Evolutionary conservation across 495 filamentous ascomycete species (phyloP).

Genomic region (Staphylotrichum longicolle): DNA sequence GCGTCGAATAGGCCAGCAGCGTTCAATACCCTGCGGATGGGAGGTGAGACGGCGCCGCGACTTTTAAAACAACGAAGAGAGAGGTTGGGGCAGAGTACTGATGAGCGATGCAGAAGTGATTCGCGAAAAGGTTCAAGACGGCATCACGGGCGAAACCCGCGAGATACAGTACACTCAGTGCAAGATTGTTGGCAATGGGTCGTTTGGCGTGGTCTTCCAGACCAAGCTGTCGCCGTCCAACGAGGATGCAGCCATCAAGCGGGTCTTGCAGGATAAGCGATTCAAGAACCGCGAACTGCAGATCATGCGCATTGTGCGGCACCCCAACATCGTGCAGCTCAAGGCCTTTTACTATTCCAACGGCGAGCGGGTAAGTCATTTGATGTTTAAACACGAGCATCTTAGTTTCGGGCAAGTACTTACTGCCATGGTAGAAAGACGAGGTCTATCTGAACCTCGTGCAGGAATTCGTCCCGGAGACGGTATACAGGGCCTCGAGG

Average conservation of each 20-base stretch:
- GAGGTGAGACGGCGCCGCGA: constrained; percentile 42
- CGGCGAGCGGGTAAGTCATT: constrained; percentile 78
- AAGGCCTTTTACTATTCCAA: constrained; percentile 99
- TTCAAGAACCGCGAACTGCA: constrained; percentile 99
- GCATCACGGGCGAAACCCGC: constrained; percentile 88
- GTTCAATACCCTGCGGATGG: constrained; percentile 54
- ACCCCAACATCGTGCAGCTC: constrained; percentile 97
- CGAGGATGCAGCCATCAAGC: constrained; percentile 98
- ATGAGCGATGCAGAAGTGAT: constrained; percentile 71
- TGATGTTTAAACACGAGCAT: no score
- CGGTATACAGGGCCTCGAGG: constrained; percentile 95
- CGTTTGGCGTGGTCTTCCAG: constrained; percentile 98
- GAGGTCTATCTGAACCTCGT: constrained; percentile 99
- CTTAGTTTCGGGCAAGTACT: constrained; percentile 14
- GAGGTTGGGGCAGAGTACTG: constrained; percentile 9
- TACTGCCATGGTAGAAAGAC: constrained; percentile 69
- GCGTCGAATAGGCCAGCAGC: constrained; percentile 52
- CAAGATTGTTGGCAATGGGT: constrained; percentile 99
- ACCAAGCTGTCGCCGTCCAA: constrained; percentile 96
- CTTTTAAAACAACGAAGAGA: background rate
- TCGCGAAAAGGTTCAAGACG: constrained; percentile 98
- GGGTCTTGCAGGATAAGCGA: constrained; percentile 96
- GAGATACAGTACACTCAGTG: constrained; percentile 99
- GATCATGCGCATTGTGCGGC: constrained; percentile 98
- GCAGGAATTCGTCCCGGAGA: constrained; percentile 97